These are phyloP conservation scores for Sporopachydermia quercuum DNA, from an alignment of 805 yeast species.

Conservation along the genomic window DNA sequence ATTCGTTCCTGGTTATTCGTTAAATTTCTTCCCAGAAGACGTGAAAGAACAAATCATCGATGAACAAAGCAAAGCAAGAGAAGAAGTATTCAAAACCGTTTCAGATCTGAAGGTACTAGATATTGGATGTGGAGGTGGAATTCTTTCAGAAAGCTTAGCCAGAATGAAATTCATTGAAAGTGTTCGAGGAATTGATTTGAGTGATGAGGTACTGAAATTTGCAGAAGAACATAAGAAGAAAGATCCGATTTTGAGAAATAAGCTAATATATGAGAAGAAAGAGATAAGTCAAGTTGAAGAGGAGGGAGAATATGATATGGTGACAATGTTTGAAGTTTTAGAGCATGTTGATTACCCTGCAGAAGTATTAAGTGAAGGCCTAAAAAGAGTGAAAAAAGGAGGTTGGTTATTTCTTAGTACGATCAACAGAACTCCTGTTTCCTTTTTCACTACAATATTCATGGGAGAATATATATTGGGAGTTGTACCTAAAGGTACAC, in stretches of 20 bases:
- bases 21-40: slow-evolving; percentile 46
- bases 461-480: slow-evolving; percentile 70
- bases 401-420: slow-evolving; percentile 85
- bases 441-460: slow-evolving; percentile 87
- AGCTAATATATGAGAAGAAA: slow-evolving; percentile 42
- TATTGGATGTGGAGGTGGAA: slow-evolving; percentile 98
- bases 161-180: slow-evolving; percentile 38
- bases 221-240: slow-evolving; percentile 52
- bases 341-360: slow-evolving; percentile 89
- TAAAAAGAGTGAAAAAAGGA: slow-evolving; percentile 54
- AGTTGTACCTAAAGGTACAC: slow-evolving; percentile 90
- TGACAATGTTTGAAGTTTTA: slow-evolving; percentile 86
- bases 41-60: slow-evolving; percentile 30
- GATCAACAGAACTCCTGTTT: slow-evolving; percentile 71
- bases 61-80: slow-evolving; percentile 36
- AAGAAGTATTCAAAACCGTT: slow-evolving; percentile 20
- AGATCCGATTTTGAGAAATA: slow-evolving; percentile 48
- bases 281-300: slow-evolving; percentile 46
- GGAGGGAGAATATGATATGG: slow-evolving; percentile 46
- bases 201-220: slow-evolving; percentile 66
- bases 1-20: slow-evolving; percentile 67
- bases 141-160: slow-evolving; percentile 75
- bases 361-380: slow-evolving; percentile 51
- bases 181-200: slow-evolving; percentile 77
- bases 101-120: slow-evolving; percentile 46